Conservation (phyloP, 176 grass and related monocot species). For the Aegilops bicornis region DNA sequence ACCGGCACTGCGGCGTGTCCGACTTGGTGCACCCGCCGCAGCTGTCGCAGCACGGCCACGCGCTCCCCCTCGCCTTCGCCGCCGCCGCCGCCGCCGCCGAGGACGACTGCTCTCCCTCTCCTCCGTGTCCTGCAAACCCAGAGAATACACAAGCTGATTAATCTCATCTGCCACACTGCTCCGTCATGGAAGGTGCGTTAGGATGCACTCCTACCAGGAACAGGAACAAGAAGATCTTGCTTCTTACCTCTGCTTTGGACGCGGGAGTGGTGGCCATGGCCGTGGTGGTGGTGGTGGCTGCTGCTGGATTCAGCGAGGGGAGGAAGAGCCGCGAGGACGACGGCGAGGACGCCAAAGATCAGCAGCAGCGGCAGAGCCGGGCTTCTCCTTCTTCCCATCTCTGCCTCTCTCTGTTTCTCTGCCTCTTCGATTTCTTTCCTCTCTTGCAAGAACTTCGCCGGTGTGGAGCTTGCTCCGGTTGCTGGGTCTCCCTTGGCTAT, state of each 20-base stretch:
- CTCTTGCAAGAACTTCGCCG: background rate
- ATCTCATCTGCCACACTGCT: background rate
- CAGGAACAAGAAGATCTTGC: background rate
- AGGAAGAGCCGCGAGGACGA: background rate
- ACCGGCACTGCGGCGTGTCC: constrained; percentile 47
- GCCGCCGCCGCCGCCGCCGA: background rate
- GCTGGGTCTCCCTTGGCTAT: background rate
- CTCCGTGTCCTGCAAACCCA: constrained; percentile 14
- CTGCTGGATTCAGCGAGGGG: constrained; percentile 29
- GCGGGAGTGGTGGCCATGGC: background rate
- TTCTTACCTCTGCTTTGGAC: constrained; percentile 35
- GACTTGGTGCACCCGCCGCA: constrained; percentile 75
- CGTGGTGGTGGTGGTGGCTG: constrained; percentile 30
- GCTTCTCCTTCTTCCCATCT: background rate
- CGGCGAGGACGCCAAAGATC: constrained; percentile 8
- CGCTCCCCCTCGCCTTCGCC: background rate
- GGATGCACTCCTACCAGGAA: background rate
- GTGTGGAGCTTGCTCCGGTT: no score
- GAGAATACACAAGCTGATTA: background rate
- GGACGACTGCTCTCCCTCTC: background rate
- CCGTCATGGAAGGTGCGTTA: background rate
- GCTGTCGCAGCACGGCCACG: constrained; percentile 75
- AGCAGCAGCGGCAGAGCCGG: constrained; percentile 1
- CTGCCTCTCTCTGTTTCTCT: background rate
- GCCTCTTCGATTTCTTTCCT: background rate